phyloP scores from a whole-genome alignment of 495 filamentous ascomycete species.

The Penicillium bialowiezense region DNA sequence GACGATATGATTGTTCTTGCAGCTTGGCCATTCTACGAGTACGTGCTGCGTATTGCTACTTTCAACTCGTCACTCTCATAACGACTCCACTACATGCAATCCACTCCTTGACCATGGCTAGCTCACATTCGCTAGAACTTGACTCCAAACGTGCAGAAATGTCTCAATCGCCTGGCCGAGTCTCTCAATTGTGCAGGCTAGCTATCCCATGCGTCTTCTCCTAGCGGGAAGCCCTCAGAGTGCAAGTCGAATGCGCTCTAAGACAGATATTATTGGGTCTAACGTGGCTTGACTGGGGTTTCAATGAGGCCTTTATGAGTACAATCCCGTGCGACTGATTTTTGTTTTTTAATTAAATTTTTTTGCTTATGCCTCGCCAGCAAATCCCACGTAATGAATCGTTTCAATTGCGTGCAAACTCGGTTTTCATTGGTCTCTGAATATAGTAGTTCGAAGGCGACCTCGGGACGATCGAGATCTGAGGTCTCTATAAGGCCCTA shows the following conservation, averaged over 20 bases:
- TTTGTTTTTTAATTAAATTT: too few relatives aligned
- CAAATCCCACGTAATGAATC: conserved; percentile 8
- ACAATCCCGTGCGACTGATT: not conserved
- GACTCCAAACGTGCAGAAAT: not conserved
- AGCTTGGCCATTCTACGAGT: not conserved
- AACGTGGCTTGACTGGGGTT: not conserved
- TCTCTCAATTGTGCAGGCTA: not conserved
- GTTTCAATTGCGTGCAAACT: conserved; percentile 5
- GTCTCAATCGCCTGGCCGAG: not conserved
- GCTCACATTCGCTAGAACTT: not conserved
- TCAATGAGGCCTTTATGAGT: not conserved
- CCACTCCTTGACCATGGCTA: not conserved
- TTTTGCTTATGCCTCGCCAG: conserved; percentile 1
- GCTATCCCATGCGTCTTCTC: not conserved
- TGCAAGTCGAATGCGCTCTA: not conserved
- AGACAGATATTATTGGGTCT: not conserved
- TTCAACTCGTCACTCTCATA: not conserved
- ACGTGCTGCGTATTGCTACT: not conserved
- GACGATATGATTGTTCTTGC: not conserved
- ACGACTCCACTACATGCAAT: conserved; percentile 1
- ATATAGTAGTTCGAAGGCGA: not conserved
- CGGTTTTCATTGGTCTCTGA: not conserved
- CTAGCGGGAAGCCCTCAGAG: not conserved
- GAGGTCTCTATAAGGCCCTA: not conserved
- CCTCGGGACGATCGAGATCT: not conserved